Evolutionary conservation across 441 rosid genomes (phyloP).

Genomic region (Corymbia calophylla): DNA sequence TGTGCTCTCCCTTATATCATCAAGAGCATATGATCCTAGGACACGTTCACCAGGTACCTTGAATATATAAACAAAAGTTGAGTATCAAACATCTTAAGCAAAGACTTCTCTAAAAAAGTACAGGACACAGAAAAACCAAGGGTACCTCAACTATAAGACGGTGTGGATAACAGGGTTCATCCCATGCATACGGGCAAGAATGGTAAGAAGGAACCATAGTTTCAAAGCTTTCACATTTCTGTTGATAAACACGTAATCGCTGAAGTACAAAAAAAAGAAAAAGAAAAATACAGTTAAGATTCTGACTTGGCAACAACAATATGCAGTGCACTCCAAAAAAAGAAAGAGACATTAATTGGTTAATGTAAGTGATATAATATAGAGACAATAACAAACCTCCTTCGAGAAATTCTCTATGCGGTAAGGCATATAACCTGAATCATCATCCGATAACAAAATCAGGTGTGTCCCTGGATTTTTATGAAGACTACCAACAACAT

Average conservation of each 20-base stretch:
- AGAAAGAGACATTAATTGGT: background rate
- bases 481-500: slow-evolving; percentile 62
- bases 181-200: slow-evolving; percentile 96
- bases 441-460: slow-evolving; percentile 89
- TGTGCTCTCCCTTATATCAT: slow-evolving; percentile 60
- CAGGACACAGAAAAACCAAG: background rate
- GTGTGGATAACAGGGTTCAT: slow-evolving; percentile 94
- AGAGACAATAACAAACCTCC: slow-evolving; percentile 60
- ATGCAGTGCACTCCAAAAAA: background rate
- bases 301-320: background rate
- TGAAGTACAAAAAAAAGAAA: slow-evolving; percentile 15
- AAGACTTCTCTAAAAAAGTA: background rate
- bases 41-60: slow-evolving; percentile 94
- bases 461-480: slow-evolving; percentile 89
- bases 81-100: slow-evolving; percentile 1
- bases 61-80: slow-evolving; percentile 11
- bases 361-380: background rate
- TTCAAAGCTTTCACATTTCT: slow-evolving; percentile 85
- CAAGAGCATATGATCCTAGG: slow-evolving; percentile 76
- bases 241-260: slow-evolving; percentile 90
- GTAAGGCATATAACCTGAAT: slow-evolving; percentile 93
- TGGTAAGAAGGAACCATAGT: slow-evolving; percentile 73
- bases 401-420: slow-evolving; percentile 97
- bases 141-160: slow-evolving; percentile 87
- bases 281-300: background rate